phyloP scores from a whole-genome alignment of 2,329 filamentous ascomycete species.

The Rhynchosporium graminicola region DNA sequence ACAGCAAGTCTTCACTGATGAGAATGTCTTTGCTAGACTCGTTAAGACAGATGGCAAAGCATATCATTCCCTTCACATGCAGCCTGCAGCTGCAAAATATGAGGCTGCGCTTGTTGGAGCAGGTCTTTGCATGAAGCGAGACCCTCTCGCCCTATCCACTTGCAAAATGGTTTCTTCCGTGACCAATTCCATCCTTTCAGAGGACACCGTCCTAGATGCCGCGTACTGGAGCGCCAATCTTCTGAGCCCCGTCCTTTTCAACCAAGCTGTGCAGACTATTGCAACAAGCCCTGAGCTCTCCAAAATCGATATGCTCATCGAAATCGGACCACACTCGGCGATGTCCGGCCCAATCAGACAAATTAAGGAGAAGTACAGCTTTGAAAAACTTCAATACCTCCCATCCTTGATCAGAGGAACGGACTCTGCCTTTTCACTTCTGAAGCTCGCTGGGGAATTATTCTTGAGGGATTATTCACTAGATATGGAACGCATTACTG shows the following conservation, averaged over 20 bases:
- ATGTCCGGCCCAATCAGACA: constrained; percentile 26
- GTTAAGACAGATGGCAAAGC: constrained; percentile 1
- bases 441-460: neutral
- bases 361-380: constrained; percentile 8
- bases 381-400: constrained; percentile 13
- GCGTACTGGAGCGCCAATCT: too few species aligned
- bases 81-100: neutral
- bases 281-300: too few species aligned
- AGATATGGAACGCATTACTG: too few species aligned
- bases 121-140: too few species aligned
- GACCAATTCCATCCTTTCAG: too few species aligned
- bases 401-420: constrained; percentile 19
- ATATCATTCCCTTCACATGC: constrained; percentile 5
- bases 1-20: neutral
- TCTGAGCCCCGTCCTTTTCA: too few species aligned
- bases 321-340: constrained; percentile 31
- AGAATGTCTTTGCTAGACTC: neutral
- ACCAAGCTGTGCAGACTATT: too few species aligned
- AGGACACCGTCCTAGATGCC: too few species aligned
- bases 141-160: too few species aligned
- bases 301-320: constrained; percentile 15
- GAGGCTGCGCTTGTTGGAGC: neutral
- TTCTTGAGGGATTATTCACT: too few species aligned
- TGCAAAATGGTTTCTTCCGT: too few species aligned
- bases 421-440: constrained; percentile 5